Evolutionary conservation across 805 yeast species (phyloP).

Genomic region (Kodamaea nitidulidarum): DNA sequence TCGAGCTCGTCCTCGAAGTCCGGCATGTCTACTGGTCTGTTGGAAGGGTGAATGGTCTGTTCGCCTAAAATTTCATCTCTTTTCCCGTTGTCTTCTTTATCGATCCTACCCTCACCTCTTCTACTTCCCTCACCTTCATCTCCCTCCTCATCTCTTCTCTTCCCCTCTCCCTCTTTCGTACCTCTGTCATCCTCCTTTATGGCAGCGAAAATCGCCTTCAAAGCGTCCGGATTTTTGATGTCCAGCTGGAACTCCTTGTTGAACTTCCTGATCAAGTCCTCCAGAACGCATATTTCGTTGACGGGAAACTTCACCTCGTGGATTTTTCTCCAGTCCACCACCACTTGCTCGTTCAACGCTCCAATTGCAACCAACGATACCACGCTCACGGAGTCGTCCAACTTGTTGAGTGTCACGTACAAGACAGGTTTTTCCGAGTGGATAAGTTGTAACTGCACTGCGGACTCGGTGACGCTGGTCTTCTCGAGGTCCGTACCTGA

Average conservation of each 20-base stretch:
- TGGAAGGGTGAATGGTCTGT: not conserved
- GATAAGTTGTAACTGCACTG: slow-evolving; percentile 14
- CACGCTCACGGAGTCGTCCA: slow-evolving; percentile 9
- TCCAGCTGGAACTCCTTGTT: slow-evolving; percentile 11
- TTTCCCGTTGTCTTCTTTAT: no score
- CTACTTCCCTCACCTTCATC: no score
- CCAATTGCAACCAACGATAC: slow-evolving; percentile 12
- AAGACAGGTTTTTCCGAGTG: slow-evolving; percentile 8
- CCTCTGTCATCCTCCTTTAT: not conserved
- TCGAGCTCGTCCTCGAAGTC: slow-evolving; percentile 54
- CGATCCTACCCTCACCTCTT: no score
- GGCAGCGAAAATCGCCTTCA: slow-evolving; percentile 8
- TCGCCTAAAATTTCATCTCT: no score
- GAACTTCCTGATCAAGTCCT: slow-evolving; percentile 19
- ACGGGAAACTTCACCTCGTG: slow-evolving; percentile 20
- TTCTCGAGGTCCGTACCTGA: slow-evolving; percentile 9
- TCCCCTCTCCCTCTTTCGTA: no score
- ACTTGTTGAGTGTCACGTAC: slow-evolving; percentile 10
- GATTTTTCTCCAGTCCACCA: slow-evolving; percentile 22
- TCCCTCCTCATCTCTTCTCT: no score
- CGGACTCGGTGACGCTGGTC: slow-evolving; percentile 4
- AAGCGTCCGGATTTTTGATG: slow-evolving; percentile 4
- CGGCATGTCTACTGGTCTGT: slow-evolving; percentile 38
- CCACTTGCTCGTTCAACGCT: slow-evolving; percentile 17
- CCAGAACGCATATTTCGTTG: slow-evolving; percentile 17